phyloP scores from a whole-genome alignment of 352 stramenopile genomes.

The Phytophthora palmivora region DNA sequence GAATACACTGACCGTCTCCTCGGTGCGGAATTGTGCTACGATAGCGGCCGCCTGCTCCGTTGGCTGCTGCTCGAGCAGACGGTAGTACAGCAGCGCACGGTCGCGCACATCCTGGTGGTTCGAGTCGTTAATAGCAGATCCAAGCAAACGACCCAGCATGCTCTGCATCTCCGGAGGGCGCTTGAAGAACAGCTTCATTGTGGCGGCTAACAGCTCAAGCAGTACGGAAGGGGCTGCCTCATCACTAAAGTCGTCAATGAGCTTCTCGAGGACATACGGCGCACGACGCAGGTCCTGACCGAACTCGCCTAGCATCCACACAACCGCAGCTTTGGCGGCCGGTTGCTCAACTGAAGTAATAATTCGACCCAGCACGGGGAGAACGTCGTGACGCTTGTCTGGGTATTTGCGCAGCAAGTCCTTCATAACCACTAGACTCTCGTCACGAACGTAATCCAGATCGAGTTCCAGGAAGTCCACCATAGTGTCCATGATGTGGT shows the following conservation, averaged over 20 bases:
- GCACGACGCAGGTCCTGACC: constrained; percentile 92
- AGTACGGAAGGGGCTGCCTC: constrained; percentile 92
- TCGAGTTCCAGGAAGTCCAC: constrained; percentile 98
- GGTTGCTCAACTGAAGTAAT: constrained; percentile 78
- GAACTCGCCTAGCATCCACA: constrained; percentile 98
- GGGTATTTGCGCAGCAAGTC: constrained; percentile 97
- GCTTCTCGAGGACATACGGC: constrained; percentile 97
- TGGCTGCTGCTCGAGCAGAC: constrained; percentile 92
- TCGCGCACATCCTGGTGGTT: constrained; percentile 97
- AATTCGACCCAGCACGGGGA: constrained; percentile 84
- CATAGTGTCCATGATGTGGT: constrained; percentile 92
- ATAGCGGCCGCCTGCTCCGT: constrained; percentile 92
- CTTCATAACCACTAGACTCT: constrained; percentile 96
- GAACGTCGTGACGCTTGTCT: constrained; percentile 91
- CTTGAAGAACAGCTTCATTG: constrained; percentile 99
- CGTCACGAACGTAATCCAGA: constrained; percentile 95
- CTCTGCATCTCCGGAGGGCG: constrained; percentile 97
- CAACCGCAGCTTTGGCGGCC: constrained; percentile 93
- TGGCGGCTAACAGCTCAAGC: constrained; percentile 94
- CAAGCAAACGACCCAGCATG: constrained; percentile 96
- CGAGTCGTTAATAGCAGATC: constrained; percentile 95
- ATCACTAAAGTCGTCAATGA: constrained; percentile 94
- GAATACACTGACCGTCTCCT: constrained; percentile 89
- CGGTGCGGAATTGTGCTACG: constrained; percentile 78
- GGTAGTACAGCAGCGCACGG: constrained; percentile 98